These are phyloP conservation scores for Magnaporthiopsis rhizophila DNA, from an alignment of 2,329 filamentous ascomycete genomes.

Conservation along the genomic window DNA sequence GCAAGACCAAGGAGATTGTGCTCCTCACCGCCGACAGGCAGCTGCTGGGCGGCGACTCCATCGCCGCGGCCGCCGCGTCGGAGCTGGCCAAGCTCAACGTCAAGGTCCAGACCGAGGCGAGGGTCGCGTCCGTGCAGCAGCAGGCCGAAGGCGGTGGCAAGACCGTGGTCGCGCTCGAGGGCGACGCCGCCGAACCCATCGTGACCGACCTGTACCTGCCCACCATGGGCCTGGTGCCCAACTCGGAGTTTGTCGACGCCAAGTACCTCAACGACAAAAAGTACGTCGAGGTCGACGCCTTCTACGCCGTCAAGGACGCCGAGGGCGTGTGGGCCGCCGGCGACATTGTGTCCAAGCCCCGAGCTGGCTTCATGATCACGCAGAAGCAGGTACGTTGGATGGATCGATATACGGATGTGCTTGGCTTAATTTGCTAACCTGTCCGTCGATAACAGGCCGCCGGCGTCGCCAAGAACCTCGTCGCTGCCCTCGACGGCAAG, in stretches of 20 bases:
- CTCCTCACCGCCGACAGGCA: slow-evolving; percentile 34
- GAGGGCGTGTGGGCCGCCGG: slow-evolving; percentile 45
- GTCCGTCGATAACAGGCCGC: slow-evolving; percentile 27
- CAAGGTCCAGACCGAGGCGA: slow-evolving; percentile 32
- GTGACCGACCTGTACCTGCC: slow-evolving; percentile 42
- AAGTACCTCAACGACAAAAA: slow-evolving; percentile 34
- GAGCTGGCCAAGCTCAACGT: slow-evolving; percentile 49
- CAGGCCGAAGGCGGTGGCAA: slow-evolving; percentile 32
- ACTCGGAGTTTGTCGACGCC: slow-evolving; percentile 43
- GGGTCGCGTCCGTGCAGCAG: slow-evolving; percentile 27
- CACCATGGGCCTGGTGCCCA: slow-evolving; percentile 46
- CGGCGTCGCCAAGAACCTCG: slow-evolving; percentile 45
- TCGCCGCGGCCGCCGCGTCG: slow-evolving; percentile 30
- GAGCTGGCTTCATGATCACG: slow-evolving; percentile 33
- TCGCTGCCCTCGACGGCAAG: slow-evolving; percentile 37
- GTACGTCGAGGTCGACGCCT: slow-evolving; percentile 42
- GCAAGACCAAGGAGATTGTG: slow-evolving; percentile 38
- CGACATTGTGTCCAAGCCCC: slow-evolving; percentile 43
- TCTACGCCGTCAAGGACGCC: slow-evolving; percentile 36
- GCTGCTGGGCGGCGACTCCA: slow-evolving; percentile 35
- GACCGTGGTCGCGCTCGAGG: slow-evolving; percentile 38
- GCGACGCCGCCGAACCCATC: slow-evolving; percentile 36
- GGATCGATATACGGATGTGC: background rate
- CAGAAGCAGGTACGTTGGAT: slow-evolving; percentile 37
- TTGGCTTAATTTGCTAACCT: too few species aligned